Base-by-base conservation (phyloP, 805 yeast genomes). In the Phaffomyces thermotolerans region DNA sequence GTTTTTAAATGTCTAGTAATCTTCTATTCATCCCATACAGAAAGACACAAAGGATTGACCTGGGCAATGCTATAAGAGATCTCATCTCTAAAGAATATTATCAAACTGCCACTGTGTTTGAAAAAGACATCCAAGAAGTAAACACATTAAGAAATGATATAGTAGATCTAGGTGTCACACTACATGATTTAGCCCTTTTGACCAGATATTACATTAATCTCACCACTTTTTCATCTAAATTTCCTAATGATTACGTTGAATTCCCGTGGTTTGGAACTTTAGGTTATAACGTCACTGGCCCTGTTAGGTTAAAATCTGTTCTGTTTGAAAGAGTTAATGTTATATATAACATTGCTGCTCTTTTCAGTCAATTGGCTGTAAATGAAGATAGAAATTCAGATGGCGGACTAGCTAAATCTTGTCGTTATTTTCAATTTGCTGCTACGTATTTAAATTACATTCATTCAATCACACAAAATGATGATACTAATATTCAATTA, bases 201-300 rank as follows among this genome's bases (percentile, higher is more conserved):
- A 63, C 65, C 36, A 46, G 70, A 36, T 86, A 84, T 56, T 74
- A 68, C 49, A 48, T 62, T 5, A 71, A 71, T 36, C 50, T 85
- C 10, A 46, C 61, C 1, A 66, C 66, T 8, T 44, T 84, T 8
- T 60, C 62, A 32, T 44, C 61, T 39, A 85, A 83, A 55, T 82
- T 90, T 46, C 88, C 93, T 0, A 68, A 68, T 25, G 82, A 81
- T 48, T 66, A 72, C 17, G 63, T 77, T 8, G 73, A 69, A 33
- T 82, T 87, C 51, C 69, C 77, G 0, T 91, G 97, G 98, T 76
- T 66, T 55, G 81, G 81, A 20, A 76, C 87, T 1, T 62, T 85
- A 5, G 81, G 85, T 0, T 73, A 74, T 41, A 66, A 79, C 17
- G 68, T 73, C 3, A 62, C 70, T 8, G 75, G 77, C 0, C 75